Evolutionary conservation across 495 filamentous ascomycete genomes (phyloP), one percentile per base, ranked within the genome.

Genomic region (Venustampulla echinocandica): DNA sequence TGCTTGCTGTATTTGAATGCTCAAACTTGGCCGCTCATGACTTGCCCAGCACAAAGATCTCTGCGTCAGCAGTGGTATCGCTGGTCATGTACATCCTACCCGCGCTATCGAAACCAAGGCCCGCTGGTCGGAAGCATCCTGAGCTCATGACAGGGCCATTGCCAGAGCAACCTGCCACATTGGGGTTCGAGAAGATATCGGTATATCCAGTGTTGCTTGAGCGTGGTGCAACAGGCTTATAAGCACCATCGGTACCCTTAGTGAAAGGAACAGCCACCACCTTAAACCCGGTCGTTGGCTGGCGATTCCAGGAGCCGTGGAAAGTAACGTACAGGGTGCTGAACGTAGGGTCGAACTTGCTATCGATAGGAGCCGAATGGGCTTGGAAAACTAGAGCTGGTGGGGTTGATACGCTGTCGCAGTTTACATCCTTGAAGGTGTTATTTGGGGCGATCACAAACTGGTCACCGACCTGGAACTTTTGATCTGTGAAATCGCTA

Each of bases 311-410:
- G 53, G 67, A 70, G 0, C 75, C 76, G 33, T 75, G 73, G 47
- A 79, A 79, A 0, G 66, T 61, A 10, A 79, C 53, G 56, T 64
- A 78, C 3, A 66, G 69, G 22, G 57, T 56, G 5, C 23, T 48
- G 6, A 61, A 70, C 19, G 50, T 56, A 7, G 22, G 14, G 0
- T 45, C 14, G 39, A 81, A 81, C 39, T 73, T 75, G 49, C 79
- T 70, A 45, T 80, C 77, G 4, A 81, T 60, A 0, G 79, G 79
- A 0, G 79, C 79, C 27, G 62, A 69, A 47, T 83, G 79, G 0
- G 79, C 75, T 20, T 67, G 56, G 53, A 83, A 81, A 3, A 65
- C 65, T 11, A 82, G 53, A 0, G 66, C 53, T 3, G 79, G 77
- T 0, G 73, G 36, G 7, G 58, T 51, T 4, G 58, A 67, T 18